These are phyloP conservation scores for Physaria fendleri DNA, from an alignment of 345 rosid species.

Conservation along the genomic window DNA sequence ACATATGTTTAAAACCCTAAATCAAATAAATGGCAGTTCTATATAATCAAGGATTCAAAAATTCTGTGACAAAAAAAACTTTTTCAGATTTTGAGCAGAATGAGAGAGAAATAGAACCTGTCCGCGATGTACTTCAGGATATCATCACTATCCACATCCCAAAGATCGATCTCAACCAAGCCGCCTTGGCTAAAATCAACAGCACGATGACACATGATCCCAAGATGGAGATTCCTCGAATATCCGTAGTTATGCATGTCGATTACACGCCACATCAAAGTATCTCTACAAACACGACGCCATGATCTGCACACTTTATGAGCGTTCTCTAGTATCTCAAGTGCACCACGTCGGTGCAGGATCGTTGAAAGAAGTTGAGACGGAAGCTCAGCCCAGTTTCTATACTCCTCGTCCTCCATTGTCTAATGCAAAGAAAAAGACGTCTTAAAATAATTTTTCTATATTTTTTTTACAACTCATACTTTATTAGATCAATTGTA, in stretches of 20 bases:
- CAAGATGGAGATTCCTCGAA: background rate
- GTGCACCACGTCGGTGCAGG: constrained; percentile 26
- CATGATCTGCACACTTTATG: constrained; percentile 52
- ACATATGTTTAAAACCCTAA: too few relatives aligned
- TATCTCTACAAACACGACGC: constrained; percentile 43
- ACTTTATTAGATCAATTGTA: too few relatives aligned
- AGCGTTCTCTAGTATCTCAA: constrained; percentile 32
- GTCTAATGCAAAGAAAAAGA: background rate
- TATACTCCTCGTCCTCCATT: background rate
- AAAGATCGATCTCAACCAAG: constrained; percentile 32
- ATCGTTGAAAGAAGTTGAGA: constrained; percentile 40
- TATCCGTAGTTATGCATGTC: constrained; percentile 17
- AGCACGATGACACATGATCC: constrained; percentile 35
- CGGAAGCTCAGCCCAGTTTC: constrained; percentile 52
- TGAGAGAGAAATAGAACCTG: too few relatives aligned
- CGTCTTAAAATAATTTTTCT: too few relatives aligned
- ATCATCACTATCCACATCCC: too few relatives aligned
- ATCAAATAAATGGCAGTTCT: too few relatives aligned
- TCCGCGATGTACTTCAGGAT: constrained; percentile 45
- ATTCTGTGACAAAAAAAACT: too few relatives aligned
- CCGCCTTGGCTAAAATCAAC: constrained; percentile 48
- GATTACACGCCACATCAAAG: constrained; percentile 42
- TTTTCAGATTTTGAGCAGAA: too few relatives aligned
- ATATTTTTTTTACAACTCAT: too few relatives aligned
- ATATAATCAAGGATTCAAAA: too few relatives aligned